phyloP scores from a whole-genome alignment of 1,284 basidiomycete genomes.

The Ceratorhiza oryzae-sativae region DNA sequence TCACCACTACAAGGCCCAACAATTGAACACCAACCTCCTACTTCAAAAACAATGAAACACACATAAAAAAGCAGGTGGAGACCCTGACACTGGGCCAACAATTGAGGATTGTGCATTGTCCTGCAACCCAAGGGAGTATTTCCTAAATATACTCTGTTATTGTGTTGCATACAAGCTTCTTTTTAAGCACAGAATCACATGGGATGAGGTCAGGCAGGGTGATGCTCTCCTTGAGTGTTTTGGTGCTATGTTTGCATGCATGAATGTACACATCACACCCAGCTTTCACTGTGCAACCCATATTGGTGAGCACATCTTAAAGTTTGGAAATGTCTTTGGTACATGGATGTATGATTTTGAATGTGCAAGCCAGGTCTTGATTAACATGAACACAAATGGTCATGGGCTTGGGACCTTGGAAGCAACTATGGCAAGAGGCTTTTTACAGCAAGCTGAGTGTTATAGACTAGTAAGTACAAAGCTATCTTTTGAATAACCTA shows the following conservation, averaged over 20 bases:
- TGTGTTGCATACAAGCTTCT: background rate
- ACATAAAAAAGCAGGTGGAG: background rate
- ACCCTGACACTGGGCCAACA: background rate
- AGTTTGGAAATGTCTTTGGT: background rate
- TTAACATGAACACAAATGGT: constrained; percentile 13
- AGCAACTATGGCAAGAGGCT: constrained; percentile 12
- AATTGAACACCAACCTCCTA: background rate
- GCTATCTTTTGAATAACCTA: too few relatives aligned
- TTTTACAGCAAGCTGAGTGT: background rate
- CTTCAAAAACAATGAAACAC: background rate
- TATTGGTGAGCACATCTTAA: background rate
- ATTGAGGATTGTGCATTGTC: background rate
- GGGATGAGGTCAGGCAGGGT: background rate
- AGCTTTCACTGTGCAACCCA: constrained; percentile 17
- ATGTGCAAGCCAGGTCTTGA: background rate
- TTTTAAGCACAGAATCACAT: background rate
- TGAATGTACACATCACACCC: background rate
- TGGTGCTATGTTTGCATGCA: background rate
- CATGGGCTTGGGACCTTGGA: constrained; percentile 6
- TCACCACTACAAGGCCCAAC: background rate
- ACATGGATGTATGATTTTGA: constrained; percentile 4
- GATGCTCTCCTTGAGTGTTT: background rate
- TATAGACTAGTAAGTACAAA: constrained; percentile 3
- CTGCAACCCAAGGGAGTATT: background rate
- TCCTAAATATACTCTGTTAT: background rate